A percentile compares a stretch with the other conserved stretches of the same genome.
phyloP scores from a whole-genome alignment of 306 rosid genomes.

The Psophocarpus tetragonolobus region DNA sequence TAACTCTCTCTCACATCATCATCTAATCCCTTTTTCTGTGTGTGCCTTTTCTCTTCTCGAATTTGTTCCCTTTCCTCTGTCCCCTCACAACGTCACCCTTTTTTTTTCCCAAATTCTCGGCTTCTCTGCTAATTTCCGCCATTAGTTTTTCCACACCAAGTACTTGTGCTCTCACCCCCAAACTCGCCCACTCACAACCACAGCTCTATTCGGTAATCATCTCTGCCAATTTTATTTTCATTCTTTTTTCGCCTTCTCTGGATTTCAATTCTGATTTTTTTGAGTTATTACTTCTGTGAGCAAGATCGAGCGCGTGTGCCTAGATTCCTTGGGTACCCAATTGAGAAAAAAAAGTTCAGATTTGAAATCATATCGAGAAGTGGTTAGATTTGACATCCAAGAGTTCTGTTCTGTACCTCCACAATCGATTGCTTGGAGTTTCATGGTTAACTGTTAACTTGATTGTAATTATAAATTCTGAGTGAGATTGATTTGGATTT shows the following conservation, averaged over 20 bases:
- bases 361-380: slow-evolving; percentile 9
- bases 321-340: neutral
- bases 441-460: neutral
- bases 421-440: neutral
- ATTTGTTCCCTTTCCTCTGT: slow-evolving; percentile 28
- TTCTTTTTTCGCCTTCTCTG: neutral
- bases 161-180: slow-evolving; percentile 11
- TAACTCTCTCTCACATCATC: neutral
- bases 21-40: neutral
- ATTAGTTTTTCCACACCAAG: slow-evolving; percentile 25
- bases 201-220: slow-evolving; percentile 6
- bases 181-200: neutral
- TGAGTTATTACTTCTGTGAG: neutral
- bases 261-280: neutral
- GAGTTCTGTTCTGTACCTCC: slow-evolving; percentile 1
- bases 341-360: neutral
- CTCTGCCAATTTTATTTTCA: neutral
- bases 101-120: slow-evolving; percentile 33
- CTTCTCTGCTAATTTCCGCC: slow-evolving; percentile 9
- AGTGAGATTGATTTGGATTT: slow-evolving; percentile 31
- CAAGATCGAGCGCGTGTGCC: slow-evolving; percentile 30
- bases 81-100: neutral
- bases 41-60: neutral
- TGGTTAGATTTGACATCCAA: slow-evolving; percentile 22
- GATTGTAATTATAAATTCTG: neutral